A percentile compares a stretch with the other conserved stretches of the same genome.
Conservation (phyloP, 208 protist genomes). For the Herpetomonas tarakana region DNA sequence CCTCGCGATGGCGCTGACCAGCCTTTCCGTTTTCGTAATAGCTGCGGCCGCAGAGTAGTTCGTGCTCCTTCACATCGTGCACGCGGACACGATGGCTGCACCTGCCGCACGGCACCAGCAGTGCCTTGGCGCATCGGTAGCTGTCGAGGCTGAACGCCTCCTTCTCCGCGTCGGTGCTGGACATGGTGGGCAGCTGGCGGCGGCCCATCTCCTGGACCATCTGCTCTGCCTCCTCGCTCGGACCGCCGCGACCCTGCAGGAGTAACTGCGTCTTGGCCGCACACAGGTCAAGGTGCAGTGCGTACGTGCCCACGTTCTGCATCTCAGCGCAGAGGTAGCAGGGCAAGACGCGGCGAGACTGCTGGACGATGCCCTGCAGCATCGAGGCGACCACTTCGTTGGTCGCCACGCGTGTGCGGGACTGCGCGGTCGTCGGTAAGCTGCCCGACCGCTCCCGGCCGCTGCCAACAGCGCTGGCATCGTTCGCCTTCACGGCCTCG, state of each 20-base stretch:
- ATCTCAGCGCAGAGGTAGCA: constrained; percentile 74
- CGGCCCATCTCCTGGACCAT: constrained; percentile 2
- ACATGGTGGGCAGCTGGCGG: constrained; percentile 19
- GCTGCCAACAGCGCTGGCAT: constrained; percentile 3
- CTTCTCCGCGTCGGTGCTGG: constrained; percentile 18
- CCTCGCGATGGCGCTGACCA: constrained; percentile 25
- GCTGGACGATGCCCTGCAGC: constrained; percentile 59
- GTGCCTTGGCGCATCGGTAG: constrained; percentile 51
- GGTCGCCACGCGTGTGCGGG: neutral
- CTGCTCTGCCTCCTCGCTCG: constrained; percentile 9
- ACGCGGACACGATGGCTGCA: constrained; percentile 52
- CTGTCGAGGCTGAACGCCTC: constrained; percentile 30
- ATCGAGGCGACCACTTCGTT: constrained; percentile 39
- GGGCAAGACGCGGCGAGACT: constrained; percentile 60
- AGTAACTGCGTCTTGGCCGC: constrained; percentile 26
- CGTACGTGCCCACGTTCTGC: constrained; percentile 42
- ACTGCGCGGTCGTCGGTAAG: neutral
- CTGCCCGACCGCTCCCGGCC: constrained; percentile 4
- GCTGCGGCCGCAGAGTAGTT: constrained; percentile 46
- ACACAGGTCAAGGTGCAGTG: constrained; percentile 55
- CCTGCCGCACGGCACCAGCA: constrained; percentile 57
- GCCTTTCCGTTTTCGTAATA: constrained; percentile 44
- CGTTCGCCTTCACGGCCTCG: neutral
- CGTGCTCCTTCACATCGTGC: constrained; percentile 72
- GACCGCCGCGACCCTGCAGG: constrained; percentile 21